phyloP scores from a whole-genome alignment of 2,329 filamentous ascomycete species.

The Macrophomina phaseolina region DNA sequence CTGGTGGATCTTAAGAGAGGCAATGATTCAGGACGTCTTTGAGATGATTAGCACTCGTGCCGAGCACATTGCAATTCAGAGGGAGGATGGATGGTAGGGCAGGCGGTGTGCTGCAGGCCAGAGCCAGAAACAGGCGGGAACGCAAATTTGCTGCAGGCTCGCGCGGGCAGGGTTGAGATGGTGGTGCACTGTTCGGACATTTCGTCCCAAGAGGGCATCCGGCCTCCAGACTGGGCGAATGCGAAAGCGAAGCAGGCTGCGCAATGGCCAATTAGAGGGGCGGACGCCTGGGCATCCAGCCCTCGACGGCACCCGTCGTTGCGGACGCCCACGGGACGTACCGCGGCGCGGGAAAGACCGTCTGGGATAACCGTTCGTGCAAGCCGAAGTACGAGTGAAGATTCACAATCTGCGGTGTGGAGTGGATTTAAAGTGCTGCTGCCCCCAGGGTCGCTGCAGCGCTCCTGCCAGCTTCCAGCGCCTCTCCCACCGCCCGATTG shows the following conservation, averaged over 20 bases:
- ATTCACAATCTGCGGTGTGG: conserved; percentile 13
- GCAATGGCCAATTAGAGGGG: conserved; percentile 15
- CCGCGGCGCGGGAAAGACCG: conserved; percentile 25
- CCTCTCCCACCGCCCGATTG: conserved; percentile 7
- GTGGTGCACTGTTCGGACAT: conserved; percentile 17
- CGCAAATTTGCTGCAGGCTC: conserved; percentile 18
- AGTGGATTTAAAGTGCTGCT: conserved; percentile 14
- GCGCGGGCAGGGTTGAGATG: conserved; percentile 16
- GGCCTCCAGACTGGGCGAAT: conserved; percentile 3
- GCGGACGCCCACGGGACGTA: conserved; percentile 23
- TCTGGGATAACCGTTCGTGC: conserved; percentile 21
- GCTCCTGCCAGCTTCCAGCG: conserved; percentile 9
- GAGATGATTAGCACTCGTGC: not conserved
- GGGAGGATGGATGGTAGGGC: not conserved
- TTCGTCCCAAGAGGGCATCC: conserved; percentile 11
- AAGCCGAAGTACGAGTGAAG: conserved; percentile 15
- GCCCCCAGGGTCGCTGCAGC: conserved; percentile 6
- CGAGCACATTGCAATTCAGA: not conserved
- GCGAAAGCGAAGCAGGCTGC: conserved; percentile 6
- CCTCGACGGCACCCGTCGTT: conserved; percentile 16
- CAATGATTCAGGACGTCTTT: conserved; percentile 16
- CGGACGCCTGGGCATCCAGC: not conserved
- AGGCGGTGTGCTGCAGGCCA: not conserved
- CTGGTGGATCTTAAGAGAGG: conserved; percentile 12
- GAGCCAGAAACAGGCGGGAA: not conserved